Percentiles rank a stretch among this genome's conserved stretches.
These are phyloP conservation scores for Polysphondylium violaceum DNA, from an alignment of 78 protist genomes.

Conservation along the genomic window DNA sequence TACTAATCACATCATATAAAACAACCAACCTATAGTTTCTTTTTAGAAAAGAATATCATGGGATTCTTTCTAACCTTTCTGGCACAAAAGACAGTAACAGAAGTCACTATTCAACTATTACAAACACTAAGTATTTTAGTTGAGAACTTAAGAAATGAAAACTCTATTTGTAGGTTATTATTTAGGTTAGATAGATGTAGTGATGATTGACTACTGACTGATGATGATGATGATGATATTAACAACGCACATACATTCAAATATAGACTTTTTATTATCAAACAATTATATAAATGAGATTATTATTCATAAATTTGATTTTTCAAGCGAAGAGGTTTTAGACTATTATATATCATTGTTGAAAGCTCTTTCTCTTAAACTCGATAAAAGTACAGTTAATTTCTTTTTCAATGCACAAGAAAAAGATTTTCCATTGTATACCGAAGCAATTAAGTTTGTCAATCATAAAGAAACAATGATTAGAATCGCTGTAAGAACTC, in stretches of 20 bases:
- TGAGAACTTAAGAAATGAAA: constrained; percentile 81
- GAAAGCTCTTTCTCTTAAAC: constrained; percentile 90
- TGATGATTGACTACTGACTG: too few species aligned
- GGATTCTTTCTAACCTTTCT: constrained; percentile 55
- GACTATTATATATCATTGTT: constrained; percentile 93
- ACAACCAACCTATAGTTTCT: constrained; percentile 83
- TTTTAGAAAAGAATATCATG: constrained; percentile 85
- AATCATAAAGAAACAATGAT: constrained; percentile 93
- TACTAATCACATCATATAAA: too few species aligned
- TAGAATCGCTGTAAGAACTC: constrained; percentile 93
- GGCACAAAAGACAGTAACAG: constrained; percentile 67
- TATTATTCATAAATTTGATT: constrained; percentile 88
- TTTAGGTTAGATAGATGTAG: too few species aligned
- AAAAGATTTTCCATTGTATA: constrained; percentile 93
- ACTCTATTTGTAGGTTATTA: constrained; percentile 81
- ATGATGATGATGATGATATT: neutral
- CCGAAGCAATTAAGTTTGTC: constrained; percentile 95
- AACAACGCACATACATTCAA: neutral
- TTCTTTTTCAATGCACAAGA: constrained; percentile 91
- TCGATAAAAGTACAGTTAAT: constrained; percentile 83
- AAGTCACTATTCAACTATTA: constrained; percentile 84
- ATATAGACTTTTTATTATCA: constrained; percentile 84
- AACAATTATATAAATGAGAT: constrained; percentile 92
- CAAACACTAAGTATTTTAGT: constrained; percentile 91
- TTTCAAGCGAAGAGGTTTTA: constrained; percentile 89